Conservation (phyloP, 352 stramenopile species). For the Phytopythium sindhum region DNA sequence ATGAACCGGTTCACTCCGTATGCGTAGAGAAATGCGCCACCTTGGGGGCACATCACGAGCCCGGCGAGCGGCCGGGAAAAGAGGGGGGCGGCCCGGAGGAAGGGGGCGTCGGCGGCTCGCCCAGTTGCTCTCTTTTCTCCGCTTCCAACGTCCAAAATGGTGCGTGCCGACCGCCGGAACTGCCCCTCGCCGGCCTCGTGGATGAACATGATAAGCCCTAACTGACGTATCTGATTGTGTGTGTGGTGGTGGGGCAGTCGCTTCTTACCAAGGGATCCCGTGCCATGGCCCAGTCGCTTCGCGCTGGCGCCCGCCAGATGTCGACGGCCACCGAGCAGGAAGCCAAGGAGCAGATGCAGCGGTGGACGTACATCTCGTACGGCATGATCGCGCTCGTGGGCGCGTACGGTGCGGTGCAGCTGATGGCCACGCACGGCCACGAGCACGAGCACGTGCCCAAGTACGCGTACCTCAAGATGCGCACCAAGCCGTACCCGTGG, state of each 20-base stretch:
- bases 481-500: slow-evolving; percentile 87
- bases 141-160: slow-evolving; percentile 9
- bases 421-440: slow-evolving; percentile 60
- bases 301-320: slow-evolving; percentile 67
- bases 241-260: slow-evolving; percentile 26
- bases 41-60: background rate
- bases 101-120: background rate
- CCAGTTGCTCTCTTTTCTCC: slow-evolving; percentile 10
- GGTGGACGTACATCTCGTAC: slow-evolving; percentile 85
- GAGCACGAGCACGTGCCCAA: slow-evolving; percentile 53
- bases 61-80: background rate
- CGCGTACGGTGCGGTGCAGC: slow-evolving; percentile 56
- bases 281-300: slow-evolving; percentile 44
- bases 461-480: slow-evolving; percentile 85
- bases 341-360: slow-evolving; percentile 85
- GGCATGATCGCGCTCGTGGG: slow-evolving; percentile 66
- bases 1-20: background rate
- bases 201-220: too few species aligned
- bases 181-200: background rate
- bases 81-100: background rate
- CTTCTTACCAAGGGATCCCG: slow-evolving; percentile 65
- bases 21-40: slow-evolving; percentile 8
- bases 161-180: slow-evolving; percentile 6
- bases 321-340: slow-evolving; percentile 77
- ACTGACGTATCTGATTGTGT: background rate